phyloP scores from a whole-genome alignment of 768 basidiomycete species.

The Agrocybe pediades region DNA sequence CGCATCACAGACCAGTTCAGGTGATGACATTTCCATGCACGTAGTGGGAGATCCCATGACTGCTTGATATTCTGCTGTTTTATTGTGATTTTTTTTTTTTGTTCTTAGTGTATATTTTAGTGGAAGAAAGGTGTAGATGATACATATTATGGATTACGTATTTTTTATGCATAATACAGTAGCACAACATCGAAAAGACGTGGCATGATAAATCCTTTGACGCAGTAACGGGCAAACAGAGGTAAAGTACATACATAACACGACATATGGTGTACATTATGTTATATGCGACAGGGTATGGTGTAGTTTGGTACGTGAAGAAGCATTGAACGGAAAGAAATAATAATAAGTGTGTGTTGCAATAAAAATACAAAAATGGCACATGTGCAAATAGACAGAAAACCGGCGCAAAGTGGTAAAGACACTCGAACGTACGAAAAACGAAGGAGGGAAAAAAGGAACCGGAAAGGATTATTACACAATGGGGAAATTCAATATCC shows the following conservation, averaged over 20 bases:
- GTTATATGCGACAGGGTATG: not conserved
- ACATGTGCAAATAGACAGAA: not conserved
- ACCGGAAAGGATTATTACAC: not conserved
- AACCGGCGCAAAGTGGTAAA: not conserved
- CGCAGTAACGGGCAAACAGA: too few species aligned
- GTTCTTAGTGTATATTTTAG: not conserved
- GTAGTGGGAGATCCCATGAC: slow-evolving; percentile 15
- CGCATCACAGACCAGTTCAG: slow-evolving; percentile 14
- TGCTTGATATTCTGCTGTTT: not conserved
- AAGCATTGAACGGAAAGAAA: not conserved
- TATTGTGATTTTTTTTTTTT: not conserved
- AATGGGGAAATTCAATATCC: not conserved
- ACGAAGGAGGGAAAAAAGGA: not conserved
- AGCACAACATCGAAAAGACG: too few species aligned
- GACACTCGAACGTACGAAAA: not conserved
- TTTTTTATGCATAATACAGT: too few species aligned
- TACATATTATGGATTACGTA: too few species aligned
- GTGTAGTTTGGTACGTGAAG: not conserved
- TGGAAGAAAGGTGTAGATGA: too few species aligned
- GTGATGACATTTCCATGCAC: slow-evolving; percentile 10
- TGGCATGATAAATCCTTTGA: too few species aligned
- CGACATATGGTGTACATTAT: not conserved
- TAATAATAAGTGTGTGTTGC: not conserved
- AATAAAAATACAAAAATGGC: not conserved
- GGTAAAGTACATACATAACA: not conserved